A percentile compares a stretch with the other conserved stretches of the same genome.
Conservation (phyloP, 495 filamentous ascomycete species). For the Hapsidospora chrysogenum region DNA sequence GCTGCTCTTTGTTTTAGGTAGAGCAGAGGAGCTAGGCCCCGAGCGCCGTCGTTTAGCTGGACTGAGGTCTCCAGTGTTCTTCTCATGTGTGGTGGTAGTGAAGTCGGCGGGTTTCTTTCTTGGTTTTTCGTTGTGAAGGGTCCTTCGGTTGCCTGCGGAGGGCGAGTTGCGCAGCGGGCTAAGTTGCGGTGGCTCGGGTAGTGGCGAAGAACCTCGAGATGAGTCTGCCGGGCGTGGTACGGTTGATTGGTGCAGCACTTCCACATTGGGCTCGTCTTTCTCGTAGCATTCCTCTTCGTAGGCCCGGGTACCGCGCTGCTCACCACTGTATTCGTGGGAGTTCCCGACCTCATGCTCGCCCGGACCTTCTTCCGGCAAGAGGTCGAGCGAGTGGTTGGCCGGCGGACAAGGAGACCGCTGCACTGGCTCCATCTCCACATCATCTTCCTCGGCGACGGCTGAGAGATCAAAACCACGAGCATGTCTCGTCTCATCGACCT, state of each 20-base stretch:
- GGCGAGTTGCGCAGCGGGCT: constrained; percentile 29
- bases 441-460: constrained; percentile 19
- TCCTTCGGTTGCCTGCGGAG: constrained; percentile 24
- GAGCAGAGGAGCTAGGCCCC: too few relatives aligned
- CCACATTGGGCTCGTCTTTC: constrained; percentile 26
- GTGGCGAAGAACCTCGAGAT: constrained; percentile 9
- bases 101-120: constrained; percentile 17
- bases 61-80: constrained; percentile 25
- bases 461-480: constrained; percentile 19
- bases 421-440: constrained; percentile 2
- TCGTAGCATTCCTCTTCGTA: constrained; percentile 33
- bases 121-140: constrained; percentile 2
- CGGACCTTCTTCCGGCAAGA: too few relatives aligned
- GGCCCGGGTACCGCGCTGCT: too few relatives aligned
- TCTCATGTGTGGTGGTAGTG: constrained; percentile 25
- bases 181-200: constrained; percentile 21
- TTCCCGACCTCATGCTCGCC: too few relatives aligned
- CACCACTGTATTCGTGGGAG: too few relatives aligned
- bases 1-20: too few relatives aligned
- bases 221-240: constrained; percentile 8
- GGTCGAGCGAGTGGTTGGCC: too few relatives aligned
- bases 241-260: constrained; percentile 26
- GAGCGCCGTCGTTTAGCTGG: too few relatives aligned
- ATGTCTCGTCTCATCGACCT: constrained; percentile 28
- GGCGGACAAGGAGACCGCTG: neutral